Evolutionary conservation across 352 stramenopile species (phyloP).

Genomic region (Globisporangium heterothallicum): DNA sequence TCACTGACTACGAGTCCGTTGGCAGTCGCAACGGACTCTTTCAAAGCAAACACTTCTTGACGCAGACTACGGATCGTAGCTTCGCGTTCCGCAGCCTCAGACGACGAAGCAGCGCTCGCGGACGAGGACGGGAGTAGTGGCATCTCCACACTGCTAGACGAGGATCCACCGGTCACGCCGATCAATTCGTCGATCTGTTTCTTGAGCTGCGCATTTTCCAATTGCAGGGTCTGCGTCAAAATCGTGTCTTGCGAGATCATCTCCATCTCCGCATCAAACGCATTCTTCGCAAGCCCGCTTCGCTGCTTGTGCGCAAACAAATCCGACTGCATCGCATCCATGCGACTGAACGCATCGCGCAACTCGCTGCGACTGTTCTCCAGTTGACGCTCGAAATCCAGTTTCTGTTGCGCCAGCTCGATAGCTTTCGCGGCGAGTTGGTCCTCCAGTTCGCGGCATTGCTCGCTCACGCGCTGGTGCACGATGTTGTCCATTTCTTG

Average conservation of each 20-base stretch:
- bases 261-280: constrained; percentile 84
- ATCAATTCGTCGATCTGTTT: constrained; percentile 75
- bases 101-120: neutral
- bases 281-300: constrained; percentile 46
- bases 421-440: constrained; percentile 64
- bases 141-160: neutral
- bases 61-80: constrained; percentile 37
- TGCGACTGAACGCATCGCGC: constrained; percentile 58
- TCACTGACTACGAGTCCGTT: constrained; percentile 23
- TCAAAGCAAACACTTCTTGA: constrained; percentile 57
- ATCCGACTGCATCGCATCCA: constrained; percentile 90
- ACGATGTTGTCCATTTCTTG: constrained; percentile 60
- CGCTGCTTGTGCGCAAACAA: constrained; percentile 86
- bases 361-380: constrained; percentile 49
- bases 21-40: constrained; percentile 30
- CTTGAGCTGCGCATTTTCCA: constrained; percentile 83
- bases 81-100: constrained; percentile 54
- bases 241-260: constrained; percentile 82
- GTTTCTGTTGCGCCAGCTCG: constrained; percentile 77
- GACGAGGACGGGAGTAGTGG: neutral
- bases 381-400: constrained; percentile 67
- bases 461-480: constrained; percentile 50
- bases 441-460: constrained; percentile 57
- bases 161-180: constrained; percentile 18
- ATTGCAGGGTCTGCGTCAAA: constrained; percentile 63